Conservation (phyloP, 1,139 yeast genomes). For the Hansenula sp. region DNA sequence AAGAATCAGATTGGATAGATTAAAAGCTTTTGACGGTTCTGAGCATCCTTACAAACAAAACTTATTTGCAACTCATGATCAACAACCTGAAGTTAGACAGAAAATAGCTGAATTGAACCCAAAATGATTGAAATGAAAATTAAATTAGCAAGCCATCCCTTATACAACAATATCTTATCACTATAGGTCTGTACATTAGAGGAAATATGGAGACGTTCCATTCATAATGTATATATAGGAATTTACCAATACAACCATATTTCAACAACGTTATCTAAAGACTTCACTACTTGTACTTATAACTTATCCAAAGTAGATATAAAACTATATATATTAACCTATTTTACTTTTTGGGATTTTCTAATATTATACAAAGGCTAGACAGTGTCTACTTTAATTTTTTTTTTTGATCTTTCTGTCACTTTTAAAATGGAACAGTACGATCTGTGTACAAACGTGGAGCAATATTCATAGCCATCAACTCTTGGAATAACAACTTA, state of each 20-base stretch:
- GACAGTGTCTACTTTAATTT: neutral
- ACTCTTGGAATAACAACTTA: slow-evolving; percentile 91
- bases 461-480: slow-evolving; percentile 97
- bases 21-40: slow-evolving; percentile 84
- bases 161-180: neutral
- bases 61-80: slow-evolving; percentile 83
- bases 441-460: slow-evolving; percentile 79
- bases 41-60: slow-evolving; percentile 84
- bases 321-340: neutral
- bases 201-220: no score
- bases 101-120: slow-evolving; percentile 30
- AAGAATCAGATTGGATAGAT: slow-evolving; percentile 73
- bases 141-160: neutral
- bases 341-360: no score
- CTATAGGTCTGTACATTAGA: no score
- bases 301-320: no score
- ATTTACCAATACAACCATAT: neutral
- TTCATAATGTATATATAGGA: neutral
- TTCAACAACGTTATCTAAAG: neutral
- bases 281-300: no score
- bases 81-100: slow-evolving; percentile 49
- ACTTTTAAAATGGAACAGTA: slow-evolving; percentile 22
- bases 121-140: slow-evolving; percentile 3
- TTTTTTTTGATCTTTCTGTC: neutral
- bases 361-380: neutral